Percentiles rank a stretch among this genome's conserved stretches.
These are phyloP conservation scores for Gossypium sturtianum DNA, from an alignment of 345 rosid genomes.

Conservation along the genomic window DNA sequence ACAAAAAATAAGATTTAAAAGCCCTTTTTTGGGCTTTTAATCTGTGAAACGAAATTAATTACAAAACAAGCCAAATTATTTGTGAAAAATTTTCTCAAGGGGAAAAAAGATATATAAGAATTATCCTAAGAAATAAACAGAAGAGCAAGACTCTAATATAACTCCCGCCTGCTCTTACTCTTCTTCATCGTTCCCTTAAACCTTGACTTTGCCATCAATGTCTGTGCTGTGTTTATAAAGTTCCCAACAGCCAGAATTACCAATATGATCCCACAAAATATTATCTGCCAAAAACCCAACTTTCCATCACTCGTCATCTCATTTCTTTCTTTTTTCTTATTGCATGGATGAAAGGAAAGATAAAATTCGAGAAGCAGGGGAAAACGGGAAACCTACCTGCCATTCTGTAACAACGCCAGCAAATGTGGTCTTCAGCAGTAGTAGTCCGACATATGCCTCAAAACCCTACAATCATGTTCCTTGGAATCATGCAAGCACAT, in stretches of 20 bases:
- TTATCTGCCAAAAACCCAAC: constrained; percentile 49
- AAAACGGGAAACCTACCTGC: constrained; percentile 52
- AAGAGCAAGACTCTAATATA: constrained; percentile 20
- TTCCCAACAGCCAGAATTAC: constrained; percentile 93
- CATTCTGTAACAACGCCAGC: constrained; percentile 73
- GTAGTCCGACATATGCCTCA: constrained; percentile 88
- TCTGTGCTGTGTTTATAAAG: constrained; percentile 78
- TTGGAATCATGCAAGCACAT: not conserved
- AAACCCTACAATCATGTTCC: constrained; percentile 52
- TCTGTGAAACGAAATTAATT: no score
- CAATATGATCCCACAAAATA: constrained; percentile 74
- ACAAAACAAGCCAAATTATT: no score
- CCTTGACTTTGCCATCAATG: constrained; percentile 84
- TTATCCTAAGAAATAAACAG: constrained; percentile 1
- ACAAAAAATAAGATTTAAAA: no score
- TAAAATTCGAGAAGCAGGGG: not conserved
- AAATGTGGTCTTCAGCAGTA: constrained; percentile 71
- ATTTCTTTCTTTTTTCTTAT: not conserved
- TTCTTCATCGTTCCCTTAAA: constrained; percentile 96
- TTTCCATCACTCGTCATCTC: constrained; percentile 2
- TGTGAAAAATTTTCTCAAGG: no score
- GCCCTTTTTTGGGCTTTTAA: no score
- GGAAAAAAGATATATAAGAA: constrained; percentile 10
- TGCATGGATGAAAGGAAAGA: not conserved
- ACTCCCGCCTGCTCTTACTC: constrained; percentile 72